phyloP scores from a whole-genome alignment of 108 stramenopile species.

The Nitzschia palea region DNA sequence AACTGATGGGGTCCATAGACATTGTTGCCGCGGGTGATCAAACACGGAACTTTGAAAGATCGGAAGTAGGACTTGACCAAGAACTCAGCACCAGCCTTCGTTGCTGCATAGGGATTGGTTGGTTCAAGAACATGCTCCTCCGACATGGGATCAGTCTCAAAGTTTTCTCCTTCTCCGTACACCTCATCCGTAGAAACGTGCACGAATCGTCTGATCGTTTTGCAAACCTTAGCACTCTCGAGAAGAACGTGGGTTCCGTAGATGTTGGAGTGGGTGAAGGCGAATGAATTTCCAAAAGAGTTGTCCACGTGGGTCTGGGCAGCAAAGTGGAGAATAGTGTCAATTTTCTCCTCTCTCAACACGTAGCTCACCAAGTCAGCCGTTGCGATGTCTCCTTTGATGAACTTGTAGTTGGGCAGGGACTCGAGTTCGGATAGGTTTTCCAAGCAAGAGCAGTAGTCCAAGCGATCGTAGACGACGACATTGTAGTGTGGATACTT shows the following conservation, averaged over 20 bases:
- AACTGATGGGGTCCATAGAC: conserved; percentile 99
- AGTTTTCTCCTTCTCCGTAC: conserved; percentile 96
- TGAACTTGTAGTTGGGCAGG: conserved; percentile 95
- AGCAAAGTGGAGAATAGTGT: conserved; percentile 99
- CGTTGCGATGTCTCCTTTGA: conserved; percentile 95
- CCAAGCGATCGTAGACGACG: conserved; percentile 94
- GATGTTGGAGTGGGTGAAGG: conserved; percentile 98
- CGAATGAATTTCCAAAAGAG: conserved; percentile 99
- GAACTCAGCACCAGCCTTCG: conserved; percentile 99
- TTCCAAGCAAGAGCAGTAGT: conserved; percentile 97
- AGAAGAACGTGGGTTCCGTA: conserved; percentile 98
- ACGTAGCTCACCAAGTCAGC: conserved; percentile 95
- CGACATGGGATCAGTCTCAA: conserved; percentile 93
- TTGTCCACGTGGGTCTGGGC: conserved; percentile 99
- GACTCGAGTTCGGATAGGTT: conserved; percentile 86
- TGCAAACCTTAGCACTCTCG: conserved; percentile 92
- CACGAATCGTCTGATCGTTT: conserved; percentile 88
- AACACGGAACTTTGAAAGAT: conserved; percentile 89
- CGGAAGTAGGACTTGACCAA: conserved; percentile 93
- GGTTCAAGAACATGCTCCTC: conserved; percentile 97
- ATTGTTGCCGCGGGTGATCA: conserved; percentile 99
- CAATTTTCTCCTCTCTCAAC: conserved; percentile 90
- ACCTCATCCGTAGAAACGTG: conserved; percentile 99
- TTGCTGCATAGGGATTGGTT: conserved; percentile 99
- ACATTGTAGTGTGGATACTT: conserved; percentile 97